Percentiles rank a stretch among this genome's conserved stretches.
phyloP scores from a whole-genome alignment of 2,329 filamentous ascomycete genomes.

The Drechslerella stenobrocha region DNA sequence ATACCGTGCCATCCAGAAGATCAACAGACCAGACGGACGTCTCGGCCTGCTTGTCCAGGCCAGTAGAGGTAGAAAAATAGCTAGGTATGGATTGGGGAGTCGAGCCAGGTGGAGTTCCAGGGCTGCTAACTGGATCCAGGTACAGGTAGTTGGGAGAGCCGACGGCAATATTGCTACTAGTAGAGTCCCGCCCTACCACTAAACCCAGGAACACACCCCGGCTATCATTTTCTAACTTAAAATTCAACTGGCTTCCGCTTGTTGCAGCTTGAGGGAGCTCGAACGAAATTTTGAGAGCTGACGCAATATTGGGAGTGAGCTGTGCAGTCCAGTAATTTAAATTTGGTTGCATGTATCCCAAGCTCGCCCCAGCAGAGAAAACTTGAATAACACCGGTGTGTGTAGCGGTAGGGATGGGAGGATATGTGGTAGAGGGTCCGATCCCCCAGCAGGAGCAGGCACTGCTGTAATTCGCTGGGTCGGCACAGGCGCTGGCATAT shows the following conservation, averaged over 20 bases:
- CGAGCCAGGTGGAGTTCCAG: conserved; percentile 9
- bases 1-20: conserved; percentile 1
- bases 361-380: conserved; percentile 2
- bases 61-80: conserved; percentile 3
- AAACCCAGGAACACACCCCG: conserved; percentile 9
- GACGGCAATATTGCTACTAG: conserved; percentile 2
- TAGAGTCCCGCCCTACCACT: conserved; percentile 9
- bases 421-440: conserved; percentile 52
- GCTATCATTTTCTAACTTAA: conserved; percentile 5
- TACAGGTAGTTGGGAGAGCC: conserved; percentile 10
- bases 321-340: background rate
- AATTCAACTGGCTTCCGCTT: conserved; percentile 13
- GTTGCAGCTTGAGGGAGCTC: conserved; percentile 9
- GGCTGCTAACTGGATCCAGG: conserved; percentile 10
- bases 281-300: conserved; percentile 9
- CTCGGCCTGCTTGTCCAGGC: conserved; percentile 9
- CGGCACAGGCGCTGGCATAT: conserved; percentile 57
- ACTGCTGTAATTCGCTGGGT: conserved; percentile 56
- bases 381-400: conserved; percentile 4
- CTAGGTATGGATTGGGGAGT: conserved; percentile 14
- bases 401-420: background rate
- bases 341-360: conserved; percentile 7
- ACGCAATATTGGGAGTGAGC: background rate
- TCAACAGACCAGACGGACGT: conserved; percentile 10
- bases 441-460: conserved; percentile 60